These are phyloP conservation scores for Ogataea ramenticola DNA, from an alignment of 805 yeast genomes.

Conservation along the genomic window DNA sequence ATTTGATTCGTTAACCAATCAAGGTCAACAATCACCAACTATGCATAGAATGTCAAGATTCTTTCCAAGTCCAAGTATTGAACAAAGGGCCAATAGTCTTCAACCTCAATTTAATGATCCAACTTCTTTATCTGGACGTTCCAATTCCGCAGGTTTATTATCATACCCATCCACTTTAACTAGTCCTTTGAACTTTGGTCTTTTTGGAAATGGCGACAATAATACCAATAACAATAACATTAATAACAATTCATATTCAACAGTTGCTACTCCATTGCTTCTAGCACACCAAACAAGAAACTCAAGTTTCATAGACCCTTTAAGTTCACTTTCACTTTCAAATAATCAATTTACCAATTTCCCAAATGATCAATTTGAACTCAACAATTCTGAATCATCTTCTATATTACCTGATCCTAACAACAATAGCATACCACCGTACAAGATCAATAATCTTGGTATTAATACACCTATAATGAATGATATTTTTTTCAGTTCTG, in stretches of 20 bases:
- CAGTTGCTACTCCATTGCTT: neutral
- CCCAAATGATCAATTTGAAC: neutral
- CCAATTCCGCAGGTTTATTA: conserved; percentile 14
- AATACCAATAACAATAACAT: neutral
- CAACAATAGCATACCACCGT: too few relatives aligned
- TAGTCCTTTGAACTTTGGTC: conserved; percentile 14
- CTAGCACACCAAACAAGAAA: neutral
- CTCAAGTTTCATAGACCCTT: conserved; percentile 1
- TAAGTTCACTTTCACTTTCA: neutral
- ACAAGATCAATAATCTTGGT: neutral
- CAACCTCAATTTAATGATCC: conserved; percentile 3
- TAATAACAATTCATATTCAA: neutral
- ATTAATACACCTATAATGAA: neutral
- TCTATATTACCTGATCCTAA: too few relatives aligned
- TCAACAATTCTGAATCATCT: neutral
- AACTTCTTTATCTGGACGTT: conserved; percentile 4
- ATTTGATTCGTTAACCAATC: neutral
- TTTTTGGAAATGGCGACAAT: conserved; percentile 2
- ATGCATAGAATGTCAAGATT: conserved; percentile 24
- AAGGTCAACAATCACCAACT: conserved; percentile 12
- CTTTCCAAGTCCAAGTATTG: conserved; percentile 26
- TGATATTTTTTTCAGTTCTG: neutral
- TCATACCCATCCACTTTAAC: conserved; percentile 1
- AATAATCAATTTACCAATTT: neutral
- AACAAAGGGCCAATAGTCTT: conserved; percentile 8